Evolutionary conservation across 2,329 filamentous ascomycete genomes (phyloP).

Genomic region (Knufia fluminis): DNA sequence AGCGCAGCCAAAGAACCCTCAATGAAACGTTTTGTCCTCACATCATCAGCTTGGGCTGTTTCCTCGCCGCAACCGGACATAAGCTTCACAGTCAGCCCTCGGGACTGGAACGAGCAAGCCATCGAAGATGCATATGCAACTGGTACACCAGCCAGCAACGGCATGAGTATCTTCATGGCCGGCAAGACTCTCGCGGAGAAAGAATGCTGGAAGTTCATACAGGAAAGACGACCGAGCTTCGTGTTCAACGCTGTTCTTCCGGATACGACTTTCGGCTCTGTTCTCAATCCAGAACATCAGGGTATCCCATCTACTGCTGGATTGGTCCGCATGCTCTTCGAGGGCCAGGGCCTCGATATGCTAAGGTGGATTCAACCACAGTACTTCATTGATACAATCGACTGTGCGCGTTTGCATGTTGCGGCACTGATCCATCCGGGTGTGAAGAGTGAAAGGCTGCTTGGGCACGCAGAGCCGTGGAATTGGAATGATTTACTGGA

Average conservation of each 20-base stretch:
- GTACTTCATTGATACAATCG: conserved; percentile 32
- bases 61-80: neutral
- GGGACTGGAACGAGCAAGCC: neutral
- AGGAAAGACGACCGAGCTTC: neutral
- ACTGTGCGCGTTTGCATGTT: conserved; percentile 43
- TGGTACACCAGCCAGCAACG: neutral
- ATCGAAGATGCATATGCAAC: neutral
- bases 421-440: conserved; percentile 38
- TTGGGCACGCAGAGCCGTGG: conserved; percentile 41
- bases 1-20: neutral
- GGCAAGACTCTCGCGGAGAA: neutral
- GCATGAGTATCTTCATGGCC: neutral
- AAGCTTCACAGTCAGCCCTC: neutral
- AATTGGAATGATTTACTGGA: conserved; percentile 36
- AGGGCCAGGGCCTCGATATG: too few species aligned
- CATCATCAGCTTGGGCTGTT: neutral
- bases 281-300: conserved; percentile 10
- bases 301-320: conserved; percentile 14
- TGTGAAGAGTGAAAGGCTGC: conserved; percentile 42
- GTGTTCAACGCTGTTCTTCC: neutral
- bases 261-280: neutral
- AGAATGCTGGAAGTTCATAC: neutral
- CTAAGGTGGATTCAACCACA: neutral
- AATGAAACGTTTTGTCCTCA: neutral
- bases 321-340: conserved; percentile 25